Base-by-base conservation (phyloP, 1,139 yeast genomes). In the Suhomyces panamericanus region DNA sequence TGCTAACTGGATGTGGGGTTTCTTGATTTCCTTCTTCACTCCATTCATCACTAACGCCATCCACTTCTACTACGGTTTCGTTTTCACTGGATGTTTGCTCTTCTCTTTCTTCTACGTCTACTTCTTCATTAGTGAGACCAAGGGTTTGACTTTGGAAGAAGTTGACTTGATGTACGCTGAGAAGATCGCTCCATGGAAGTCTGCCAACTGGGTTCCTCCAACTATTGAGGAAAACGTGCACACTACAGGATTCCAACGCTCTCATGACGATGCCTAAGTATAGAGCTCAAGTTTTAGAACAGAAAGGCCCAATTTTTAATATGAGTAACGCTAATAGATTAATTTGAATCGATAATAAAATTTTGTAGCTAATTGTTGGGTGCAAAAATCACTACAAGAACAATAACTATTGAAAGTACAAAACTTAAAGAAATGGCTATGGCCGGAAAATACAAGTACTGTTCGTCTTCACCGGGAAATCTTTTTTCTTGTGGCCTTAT, bases 1-100 rank as follows among this genome's bases (percentile, higher is more conserved):
- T 32, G 80, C 87, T 26, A 87, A 87, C 70, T 87, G 95, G 96
- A 49, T 85, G 41, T 82, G 85, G 71, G 89, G 89, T 60, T 87
- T 87, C 74, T 78, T 83, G 51, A 84, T 87, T 65, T 85, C 90
- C 1, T 79, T 83, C 69, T 80, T 82, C 60, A 85, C 91, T 38
- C 90, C 95, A 38, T 84, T 84, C 64, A 76, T 86, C 57, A 57
- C 63, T 24, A 32, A 46, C 15, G 61, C 61, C 43, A 61, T 61
- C 42, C 63, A 59, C 52, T 61, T 61, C 52, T 58, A 58, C 58
- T 60, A 58, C 53, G 65, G 65, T 35, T 59, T 56, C 34, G 63
- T 61, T 22, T 60, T 60, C 43, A 50, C 61, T 13, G 65, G 65
- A 6, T 60, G 63, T 47, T 52, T 61, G 43, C 42, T 54, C 33